Conservation (phyloP, 768 basidiomycete genomes). For the Mrakia gelida region DNA sequence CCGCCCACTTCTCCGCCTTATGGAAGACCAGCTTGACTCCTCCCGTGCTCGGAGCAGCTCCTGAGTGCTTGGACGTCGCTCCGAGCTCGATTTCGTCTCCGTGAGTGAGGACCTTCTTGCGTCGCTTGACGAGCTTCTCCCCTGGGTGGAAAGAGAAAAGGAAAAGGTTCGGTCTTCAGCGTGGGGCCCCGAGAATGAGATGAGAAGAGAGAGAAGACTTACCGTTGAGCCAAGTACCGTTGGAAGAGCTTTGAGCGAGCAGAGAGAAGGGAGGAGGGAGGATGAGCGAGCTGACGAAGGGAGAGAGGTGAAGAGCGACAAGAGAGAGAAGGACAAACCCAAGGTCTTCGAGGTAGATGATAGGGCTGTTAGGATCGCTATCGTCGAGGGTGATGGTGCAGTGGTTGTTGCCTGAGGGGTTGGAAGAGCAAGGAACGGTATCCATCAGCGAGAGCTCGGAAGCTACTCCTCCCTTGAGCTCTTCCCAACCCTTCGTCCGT, state of each 20-base stretch:
- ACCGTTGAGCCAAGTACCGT: constrained; percentile 30
- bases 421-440: background rate
- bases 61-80: constrained; percentile 39
- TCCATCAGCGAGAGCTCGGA: background rate
- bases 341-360: constrained; percentile 44
- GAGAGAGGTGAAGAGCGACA: constrained; percentile 36
- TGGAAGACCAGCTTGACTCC: constrained; percentile 22
- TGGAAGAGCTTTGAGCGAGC: constrained; percentile 16
- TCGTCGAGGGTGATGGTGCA: background rate
- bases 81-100: constrained; percentile 90
- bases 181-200: no score
- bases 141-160: constrained; percentile 46
- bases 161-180: background rate
- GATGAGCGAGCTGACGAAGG: constrained; percentile 36
- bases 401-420: constrained; percentile 18
- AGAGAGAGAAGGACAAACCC: constrained; percentile 51
- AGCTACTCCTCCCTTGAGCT: no score
- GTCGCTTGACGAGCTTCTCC: constrained; percentile 62
- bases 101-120: constrained; percentile 58
- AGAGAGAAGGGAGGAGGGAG: background rate
- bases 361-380: constrained; percentile 26
- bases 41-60: background rate
- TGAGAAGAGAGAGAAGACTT: background rate
- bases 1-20: background rate
- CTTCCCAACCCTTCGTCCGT: background rate